Percentiles rank a stretch among this genome's conserved stretches.
Conservation (phyloP, 257 asterid genomes). For the Ilex aquifolium region DNA sequence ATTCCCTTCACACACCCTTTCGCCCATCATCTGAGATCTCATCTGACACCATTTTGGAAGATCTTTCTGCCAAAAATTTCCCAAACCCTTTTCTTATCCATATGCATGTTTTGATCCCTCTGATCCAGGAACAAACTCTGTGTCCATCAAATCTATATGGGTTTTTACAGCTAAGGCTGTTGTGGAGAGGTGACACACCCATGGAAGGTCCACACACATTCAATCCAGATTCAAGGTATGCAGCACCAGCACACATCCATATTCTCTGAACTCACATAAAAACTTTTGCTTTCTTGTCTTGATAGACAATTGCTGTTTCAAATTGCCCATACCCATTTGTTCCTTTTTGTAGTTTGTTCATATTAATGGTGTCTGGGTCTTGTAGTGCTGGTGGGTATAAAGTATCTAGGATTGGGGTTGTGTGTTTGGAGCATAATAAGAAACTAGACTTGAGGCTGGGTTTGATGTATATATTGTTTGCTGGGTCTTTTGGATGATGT, state of each 20-base stretch:
- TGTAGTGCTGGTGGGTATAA: constrained; percentile 63
- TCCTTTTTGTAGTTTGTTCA: constrained; percentile 23
- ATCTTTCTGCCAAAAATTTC: constrained; percentile 39
- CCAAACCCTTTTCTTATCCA: constrained; percentile 53
- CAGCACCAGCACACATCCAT: constrained; percentile 36
- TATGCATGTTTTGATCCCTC: constrained; percentile 35
- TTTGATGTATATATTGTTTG: constrained; percentile 33
- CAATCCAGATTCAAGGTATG: constrained; percentile 92
- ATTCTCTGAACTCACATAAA: constrained; percentile 60
- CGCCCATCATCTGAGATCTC: constrained; percentile 63
- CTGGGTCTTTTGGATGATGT: constrained; percentile 54
- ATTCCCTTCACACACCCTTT: constrained; percentile 14
- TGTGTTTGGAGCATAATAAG: constrained; percentile 38
- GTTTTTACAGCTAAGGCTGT: constrained; percentile 85
- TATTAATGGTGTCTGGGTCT: constrained; percentile 74
- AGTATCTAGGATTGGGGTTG: constrained; percentile 39
- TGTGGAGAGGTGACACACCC: constrained; percentile 54
- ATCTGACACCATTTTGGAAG: constrained; percentile 59
- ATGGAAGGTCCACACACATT: constrained; percentile 72
- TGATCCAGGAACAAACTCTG: constrained; percentile 94
- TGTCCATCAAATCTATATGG: constrained; percentile 70
- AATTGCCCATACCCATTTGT: constrained; percentile 74
- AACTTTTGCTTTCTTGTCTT: constrained; percentile 48
- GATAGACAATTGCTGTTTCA: constrained; percentile 28
- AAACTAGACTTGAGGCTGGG: constrained; percentile 42